Percentiles rank a stretch among this genome's conserved stretches.
phyloP scores from a whole-genome alignment of 768 basidiomycete genomes.

The Boletus huronensis region DNA sequence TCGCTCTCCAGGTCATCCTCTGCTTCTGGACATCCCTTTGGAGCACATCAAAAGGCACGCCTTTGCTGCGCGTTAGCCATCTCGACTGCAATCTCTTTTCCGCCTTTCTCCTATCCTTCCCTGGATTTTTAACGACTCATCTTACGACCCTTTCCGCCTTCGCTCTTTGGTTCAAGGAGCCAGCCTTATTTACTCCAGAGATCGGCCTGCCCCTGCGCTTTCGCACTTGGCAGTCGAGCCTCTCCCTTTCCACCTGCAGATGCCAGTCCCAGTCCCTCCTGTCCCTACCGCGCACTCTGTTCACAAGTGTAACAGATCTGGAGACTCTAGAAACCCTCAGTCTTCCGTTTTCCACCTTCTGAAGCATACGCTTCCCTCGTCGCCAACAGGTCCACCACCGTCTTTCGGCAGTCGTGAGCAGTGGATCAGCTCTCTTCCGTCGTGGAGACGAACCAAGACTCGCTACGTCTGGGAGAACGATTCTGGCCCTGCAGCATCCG shows the following conservation, averaged over 20 bases:
- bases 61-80: constrained; percentile 90
- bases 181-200: constrained; percentile 39
- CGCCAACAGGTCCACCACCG: constrained; percentile 59
- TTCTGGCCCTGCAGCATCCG: constrained; percentile 3
- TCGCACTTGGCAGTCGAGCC: constrained; percentile 43
- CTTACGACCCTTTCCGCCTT: constrained; percentile 55
- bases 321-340: constrained; percentile 34
- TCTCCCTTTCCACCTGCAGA: constrained; percentile 52
- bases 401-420: constrained; percentile 65
- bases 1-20: constrained; percentile 20
- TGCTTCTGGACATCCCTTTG: constrained; percentile 28
- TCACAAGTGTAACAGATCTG: constrained; percentile 53
- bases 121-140: constrained; percentile 57
- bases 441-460: constrained; percentile 67
- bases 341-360: constrained; percentile 50
- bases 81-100: constrained; percentile 27
- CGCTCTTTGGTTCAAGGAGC: constrained; percentile 40
- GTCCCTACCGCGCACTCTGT: constrained; percentile 59
- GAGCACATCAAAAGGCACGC: constrained; percentile 76
- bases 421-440: constrained; percentile 69
- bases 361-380: constrained; percentile 56
- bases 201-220: constrained; percentile 38
- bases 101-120: constrained; percentile 29
- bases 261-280: constrained; percentile 84
- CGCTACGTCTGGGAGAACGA: constrained; percentile 66